Evolutionary conservation across 2,329 filamentous ascomycete species (phyloP).

Genomic region (Diaporthe aspalathi): DNA sequence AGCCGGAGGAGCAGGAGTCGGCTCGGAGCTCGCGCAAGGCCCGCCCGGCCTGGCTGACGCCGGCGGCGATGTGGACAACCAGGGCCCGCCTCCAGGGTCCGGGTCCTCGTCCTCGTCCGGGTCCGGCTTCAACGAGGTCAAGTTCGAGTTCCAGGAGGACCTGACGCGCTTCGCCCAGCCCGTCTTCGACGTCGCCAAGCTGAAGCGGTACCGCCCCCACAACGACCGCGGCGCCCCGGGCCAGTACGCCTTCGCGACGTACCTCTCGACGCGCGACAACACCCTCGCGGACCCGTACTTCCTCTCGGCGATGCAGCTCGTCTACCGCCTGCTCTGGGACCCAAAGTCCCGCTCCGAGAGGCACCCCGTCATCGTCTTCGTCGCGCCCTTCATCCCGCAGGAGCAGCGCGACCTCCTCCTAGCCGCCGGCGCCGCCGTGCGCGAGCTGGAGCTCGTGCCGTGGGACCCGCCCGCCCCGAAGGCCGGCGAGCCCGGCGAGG

Average conservation of each 20-base stretch:
- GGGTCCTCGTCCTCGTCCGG: too few relatives aligned
- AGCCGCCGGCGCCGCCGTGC: conserved; percentile 35
- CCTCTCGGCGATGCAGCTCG: conserved; percentile 39
- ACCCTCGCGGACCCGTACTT: conserved; percentile 38
- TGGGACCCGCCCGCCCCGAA: conserved; percentile 37
- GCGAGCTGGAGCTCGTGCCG: conserved; percentile 37
- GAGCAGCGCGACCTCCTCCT: conserved; percentile 37
- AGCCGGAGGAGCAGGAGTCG: background rate
- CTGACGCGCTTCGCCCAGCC: conserved; percentile 33
- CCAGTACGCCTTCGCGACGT: conserved; percentile 37
- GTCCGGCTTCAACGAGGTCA: conserved; percentile 36
- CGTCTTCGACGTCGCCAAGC: conserved; percentile 29
- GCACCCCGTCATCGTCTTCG: conserved; percentile 36
- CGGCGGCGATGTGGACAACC: background rate
- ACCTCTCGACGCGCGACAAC: conserved; percentile 39
- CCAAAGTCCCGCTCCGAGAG: conserved; percentile 33
- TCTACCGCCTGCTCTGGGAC: conserved; percentile 38
- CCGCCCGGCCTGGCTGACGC: background rate
- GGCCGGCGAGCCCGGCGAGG: too few relatives aligned
- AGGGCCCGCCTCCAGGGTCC: background rate
- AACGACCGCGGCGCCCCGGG: conserved; percentile 35
- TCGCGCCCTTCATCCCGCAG: conserved; percentile 38
- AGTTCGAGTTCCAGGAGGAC: conserved; percentile 37
- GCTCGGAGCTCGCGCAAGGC: background rate
- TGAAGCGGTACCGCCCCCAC: conserved; percentile 35